Evolutionary conservation across 176 grass and related monocot species (phyloP).

Genomic region (Areca catechu): DNA sequence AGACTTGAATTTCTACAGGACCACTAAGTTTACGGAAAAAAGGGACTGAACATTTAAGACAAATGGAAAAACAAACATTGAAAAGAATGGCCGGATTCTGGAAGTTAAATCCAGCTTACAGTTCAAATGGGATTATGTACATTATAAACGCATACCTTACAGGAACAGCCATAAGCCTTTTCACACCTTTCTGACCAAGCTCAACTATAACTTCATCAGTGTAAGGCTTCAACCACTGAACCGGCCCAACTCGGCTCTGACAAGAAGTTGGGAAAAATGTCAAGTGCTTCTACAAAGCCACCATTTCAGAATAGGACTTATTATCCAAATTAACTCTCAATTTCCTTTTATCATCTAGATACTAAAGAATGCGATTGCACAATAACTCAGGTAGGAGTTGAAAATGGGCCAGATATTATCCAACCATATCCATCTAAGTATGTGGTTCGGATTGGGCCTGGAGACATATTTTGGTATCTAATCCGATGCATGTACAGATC

Average conservation of each 20-base stretch:
- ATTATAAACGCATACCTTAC: conserved; percentile 44
- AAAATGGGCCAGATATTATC: no score
- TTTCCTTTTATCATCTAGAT: no score
- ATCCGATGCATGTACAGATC: no score
- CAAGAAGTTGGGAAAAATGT: conserved; percentile 18
- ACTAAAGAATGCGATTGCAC: no score
- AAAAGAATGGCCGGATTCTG: not conserved
- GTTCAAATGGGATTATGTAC: no score
- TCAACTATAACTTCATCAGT: conserved; percentile 87
- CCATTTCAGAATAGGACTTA: not conserved
- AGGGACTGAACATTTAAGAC: not conserved
- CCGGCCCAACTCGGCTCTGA: conserved; percentile 87
- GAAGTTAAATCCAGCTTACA: not conserved
- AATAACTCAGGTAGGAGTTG: no score
- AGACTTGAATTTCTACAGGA: no score
- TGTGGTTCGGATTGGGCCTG: no score
- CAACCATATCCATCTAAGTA: no score
- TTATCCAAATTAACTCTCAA: no score
- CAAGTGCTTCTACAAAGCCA: not conserved
- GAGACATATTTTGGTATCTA: no score
- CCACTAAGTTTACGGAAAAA: no score
- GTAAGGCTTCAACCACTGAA: conserved; percentile 97
- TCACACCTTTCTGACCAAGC: conserved; percentile 81
- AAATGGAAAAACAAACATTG: not conserved
- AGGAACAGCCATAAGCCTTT: conserved; percentile 88